phyloP scores from a whole-genome alignment of 1,284 basidiomycete species.

The Austroboletus rostrupii region DNA sequence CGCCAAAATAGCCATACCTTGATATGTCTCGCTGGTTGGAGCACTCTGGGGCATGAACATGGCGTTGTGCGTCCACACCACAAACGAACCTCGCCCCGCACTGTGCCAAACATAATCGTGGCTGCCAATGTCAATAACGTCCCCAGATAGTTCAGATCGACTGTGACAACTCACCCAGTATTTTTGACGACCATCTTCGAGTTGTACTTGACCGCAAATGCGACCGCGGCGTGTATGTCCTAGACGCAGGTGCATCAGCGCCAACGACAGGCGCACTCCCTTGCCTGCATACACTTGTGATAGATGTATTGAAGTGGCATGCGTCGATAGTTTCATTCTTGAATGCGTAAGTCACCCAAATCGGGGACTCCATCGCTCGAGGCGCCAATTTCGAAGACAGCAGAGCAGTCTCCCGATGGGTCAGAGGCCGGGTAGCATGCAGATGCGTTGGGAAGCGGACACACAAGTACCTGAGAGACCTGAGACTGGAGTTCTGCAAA shows the following conservation, averaged over 20 bases:
- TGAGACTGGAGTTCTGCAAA: conserved; percentile 32
- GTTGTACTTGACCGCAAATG: conserved; percentile 29
- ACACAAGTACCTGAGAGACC: conserved; percentile 29
- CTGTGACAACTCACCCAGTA: conserved; percentile 34
- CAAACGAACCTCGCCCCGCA: conserved; percentile 33
- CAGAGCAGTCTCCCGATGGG: conserved; percentile 24
- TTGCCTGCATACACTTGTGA: conserved; percentile 11
- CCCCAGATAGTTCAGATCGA: not conserved
- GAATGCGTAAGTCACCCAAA: not conserved
- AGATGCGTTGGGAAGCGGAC: conserved; percentile 23
- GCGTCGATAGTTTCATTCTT: not conserved
- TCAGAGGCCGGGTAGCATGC: conserved; percentile 23
- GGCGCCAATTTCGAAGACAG: not conserved
- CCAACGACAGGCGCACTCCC: conserved; percentile 18
- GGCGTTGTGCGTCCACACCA: conserved; percentile 38
- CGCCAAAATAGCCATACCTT: conserved; percentile 5
- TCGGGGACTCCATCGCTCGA: not conserved
- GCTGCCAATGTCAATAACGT: conserved; percentile 7
- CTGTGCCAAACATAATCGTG: conserved; percentile 41
- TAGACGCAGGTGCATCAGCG: conserved; percentile 28
- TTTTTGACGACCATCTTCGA: conserved; percentile 45
- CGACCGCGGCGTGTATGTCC: conserved; percentile 19
- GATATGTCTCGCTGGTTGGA: conserved; percentile 11
- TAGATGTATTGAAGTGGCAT: not conserved
- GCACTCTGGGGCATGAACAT: conserved; percentile 33